Evolutionary conservation across 176 grass and related monocot genomes (phyloP).

Genomic region (Calamus simplicifolius): DNA sequence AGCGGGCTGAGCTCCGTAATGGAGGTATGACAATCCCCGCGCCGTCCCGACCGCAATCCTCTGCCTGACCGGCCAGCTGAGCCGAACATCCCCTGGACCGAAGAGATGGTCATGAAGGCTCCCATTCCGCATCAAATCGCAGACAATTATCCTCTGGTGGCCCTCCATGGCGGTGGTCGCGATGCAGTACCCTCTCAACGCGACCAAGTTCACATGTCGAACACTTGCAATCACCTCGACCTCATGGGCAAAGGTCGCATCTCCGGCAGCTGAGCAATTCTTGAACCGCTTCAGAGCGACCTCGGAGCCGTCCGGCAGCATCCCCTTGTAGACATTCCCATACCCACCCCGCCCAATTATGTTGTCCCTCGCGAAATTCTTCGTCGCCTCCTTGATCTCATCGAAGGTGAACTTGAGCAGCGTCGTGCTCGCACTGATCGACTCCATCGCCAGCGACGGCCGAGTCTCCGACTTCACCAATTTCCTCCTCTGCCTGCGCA

Average conservation of each 20-base stretch:
- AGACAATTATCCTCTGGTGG: constrained; percentile 86
- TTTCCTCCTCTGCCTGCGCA: constrained; percentile 5
- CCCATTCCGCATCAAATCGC: constrained; percentile 85
- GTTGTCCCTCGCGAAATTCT: constrained; percentile 37
- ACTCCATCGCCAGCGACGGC: constrained; percentile 51
- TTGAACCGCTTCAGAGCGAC: constrained; percentile 90
- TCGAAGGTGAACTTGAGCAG: constrained; percentile 74
- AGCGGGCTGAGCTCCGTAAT: constrained; percentile 43
- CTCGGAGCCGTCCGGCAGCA: constrained; percentile 38
- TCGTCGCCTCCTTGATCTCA: constrained; percentile 67
- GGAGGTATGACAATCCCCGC: constrained; percentile 65
- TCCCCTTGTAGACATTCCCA: constrained; percentile 81
- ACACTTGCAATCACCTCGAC: constrained; percentile 96
- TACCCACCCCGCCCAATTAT: constrained; percentile 83
- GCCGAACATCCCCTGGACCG: constrained; percentile 21
- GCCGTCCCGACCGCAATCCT: constrained; percentile 76
- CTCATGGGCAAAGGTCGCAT: constrained; percentile 69
- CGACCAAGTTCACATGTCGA: constrained; percentile 74
- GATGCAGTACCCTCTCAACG: constrained; percentile 76
- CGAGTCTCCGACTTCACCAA: constrained; percentile 20
- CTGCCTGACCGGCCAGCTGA: constrained; percentile 64
- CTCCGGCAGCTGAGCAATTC: constrained; percentile 72
- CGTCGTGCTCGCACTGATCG: constrained; percentile 81
- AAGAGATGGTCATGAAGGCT: constrained; percentile 91
- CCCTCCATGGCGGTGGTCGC: constrained; percentile 65